These are phyloP conservation scores for Fusarium abutilonis DNA, from an alignment of 2,329 filamentous ascomycete genomes.

Conservation along the genomic window DNA sequence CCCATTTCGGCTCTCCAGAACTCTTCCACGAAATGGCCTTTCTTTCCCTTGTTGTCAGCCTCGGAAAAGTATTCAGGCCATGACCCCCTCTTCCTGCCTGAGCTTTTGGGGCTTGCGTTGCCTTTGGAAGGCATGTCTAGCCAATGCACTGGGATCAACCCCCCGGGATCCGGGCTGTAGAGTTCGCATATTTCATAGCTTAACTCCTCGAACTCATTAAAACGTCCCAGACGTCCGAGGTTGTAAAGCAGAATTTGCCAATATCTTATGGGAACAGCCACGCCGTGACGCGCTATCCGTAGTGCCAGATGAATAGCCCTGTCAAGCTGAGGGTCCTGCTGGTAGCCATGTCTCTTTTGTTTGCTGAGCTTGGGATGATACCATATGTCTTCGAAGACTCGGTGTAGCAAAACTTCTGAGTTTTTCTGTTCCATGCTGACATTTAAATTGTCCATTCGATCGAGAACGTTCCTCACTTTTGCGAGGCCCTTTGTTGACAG, in stretches of 20 bases:
- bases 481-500: constrained; percentile 27
- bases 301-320: constrained; percentile 47
- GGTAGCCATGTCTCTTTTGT: constrained; percentile 22
- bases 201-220: constrained; percentile 58
- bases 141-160: constrained; percentile 56
- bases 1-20: constrained; percentile 43
- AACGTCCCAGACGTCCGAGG: constrained; percentile 55
- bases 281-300: constrained; percentile 45
- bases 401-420: constrained; percentile 42
- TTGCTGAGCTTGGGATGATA: constrained; percentile 41
- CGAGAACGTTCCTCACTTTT: constrained; percentile 44
- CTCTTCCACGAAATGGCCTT: constrained; percentile 34
- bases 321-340: constrained; percentile 43
- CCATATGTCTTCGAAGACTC: constrained; percentile 44
- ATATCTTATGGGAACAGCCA: constrained; percentile 50
- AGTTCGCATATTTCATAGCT: constrained; percentile 55
- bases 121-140: constrained; percentile 53
- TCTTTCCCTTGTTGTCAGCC: constrained; percentile 18
- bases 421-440: constrained; percentile 45
- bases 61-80: constrained; percentile 21
- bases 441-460: constrained; percentile 48
- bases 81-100: not conserved
- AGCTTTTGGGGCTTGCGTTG: not conserved
- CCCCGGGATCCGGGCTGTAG: constrained; percentile 47
- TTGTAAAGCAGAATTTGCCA: constrained; percentile 58